phyloP scores from a whole-genome alignment of 2,329 filamentous ascomycete species.

The Aciculosporium take region DNA sequence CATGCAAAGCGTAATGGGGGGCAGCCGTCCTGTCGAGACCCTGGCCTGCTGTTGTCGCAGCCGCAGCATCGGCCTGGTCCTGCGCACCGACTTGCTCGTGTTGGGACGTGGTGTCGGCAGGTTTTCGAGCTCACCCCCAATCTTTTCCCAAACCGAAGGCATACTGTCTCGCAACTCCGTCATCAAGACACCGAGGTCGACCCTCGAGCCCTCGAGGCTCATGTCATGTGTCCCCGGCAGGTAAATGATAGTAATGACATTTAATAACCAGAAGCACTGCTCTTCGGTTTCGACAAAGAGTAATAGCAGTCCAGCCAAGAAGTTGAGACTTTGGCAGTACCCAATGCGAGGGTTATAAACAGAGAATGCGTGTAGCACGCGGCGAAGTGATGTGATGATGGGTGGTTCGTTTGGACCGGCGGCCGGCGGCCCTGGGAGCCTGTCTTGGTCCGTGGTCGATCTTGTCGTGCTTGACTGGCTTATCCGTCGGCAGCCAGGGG shows the following conservation, averaged over 20 bases:
- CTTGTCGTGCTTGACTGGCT: slow-evolving; percentile 24
- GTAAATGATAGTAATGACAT: slow-evolving; percentile 78
- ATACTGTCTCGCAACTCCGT: slow-evolving; percentile 67
- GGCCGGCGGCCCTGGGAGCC: slow-evolving; percentile 15
- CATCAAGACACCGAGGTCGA: slow-evolving; percentile 91
- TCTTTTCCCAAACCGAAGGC: slow-evolving; percentile 74
- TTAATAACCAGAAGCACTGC: slow-evolving; percentile 82
- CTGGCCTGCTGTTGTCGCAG: slow-evolving; percentile 24
- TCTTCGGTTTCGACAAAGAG: slow-evolving; percentile 82
- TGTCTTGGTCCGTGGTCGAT: slow-evolving; percentile 21
- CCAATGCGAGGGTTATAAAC: slow-evolving; percentile 84
- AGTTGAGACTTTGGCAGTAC: slow-evolving; percentile 93
- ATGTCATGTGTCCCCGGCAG: slow-evolving; percentile 86
- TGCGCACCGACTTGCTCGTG: slow-evolving; percentile 21
- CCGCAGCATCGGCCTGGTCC: slow-evolving; percentile 24
- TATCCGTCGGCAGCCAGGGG: slow-evolving; percentile 17
- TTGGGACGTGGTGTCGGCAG: slow-evolving; percentile 23
- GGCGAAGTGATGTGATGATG: slow-evolving; percentile 68
- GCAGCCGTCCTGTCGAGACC: slow-evolving; percentile 44
- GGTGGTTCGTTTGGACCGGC: slow-evolving; percentile 46
- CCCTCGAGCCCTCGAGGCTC: slow-evolving; percentile 80
- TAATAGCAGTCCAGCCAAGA: slow-evolving; percentile 77
- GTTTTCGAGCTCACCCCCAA: slow-evolving; percentile 61
- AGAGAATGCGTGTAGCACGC: slow-evolving; percentile 79
- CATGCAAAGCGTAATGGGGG: slow-evolving; percentile 82